Conservation (phyloP, 2,329 filamentous ascomycete species). For the Fusarium sp. region DNA sequence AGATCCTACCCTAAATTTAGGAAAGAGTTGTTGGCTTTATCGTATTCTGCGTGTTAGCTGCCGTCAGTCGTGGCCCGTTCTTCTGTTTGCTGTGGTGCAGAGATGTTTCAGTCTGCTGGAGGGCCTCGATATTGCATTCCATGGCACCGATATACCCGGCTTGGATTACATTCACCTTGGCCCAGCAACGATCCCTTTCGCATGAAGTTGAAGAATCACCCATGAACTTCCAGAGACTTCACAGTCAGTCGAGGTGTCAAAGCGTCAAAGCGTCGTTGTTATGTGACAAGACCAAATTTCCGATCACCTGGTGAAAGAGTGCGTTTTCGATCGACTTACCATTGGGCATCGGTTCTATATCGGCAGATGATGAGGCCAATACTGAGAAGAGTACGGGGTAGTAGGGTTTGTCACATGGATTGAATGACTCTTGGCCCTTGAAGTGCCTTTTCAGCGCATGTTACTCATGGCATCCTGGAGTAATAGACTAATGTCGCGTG, state of each 20-base stretch:
- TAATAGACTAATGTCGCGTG: neutral
- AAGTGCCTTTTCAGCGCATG: neutral
- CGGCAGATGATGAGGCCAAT: neutral
- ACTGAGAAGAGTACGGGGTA: neutral
- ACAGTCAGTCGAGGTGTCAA: neutral
- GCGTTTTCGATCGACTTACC: neutral
- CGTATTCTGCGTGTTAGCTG: neutral
- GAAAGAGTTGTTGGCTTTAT: neutral
- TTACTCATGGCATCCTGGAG: neutral
- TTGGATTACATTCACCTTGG: neutral
- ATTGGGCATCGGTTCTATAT: neutral
- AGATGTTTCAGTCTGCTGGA: slow-evolving; percentile 29
- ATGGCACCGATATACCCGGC: neutral
- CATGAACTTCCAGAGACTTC: neutral
- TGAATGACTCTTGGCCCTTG: neutral
- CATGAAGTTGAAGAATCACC: neutral
- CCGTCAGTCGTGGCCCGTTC: neutral
- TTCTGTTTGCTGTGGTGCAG: slow-evolving; percentile 12
- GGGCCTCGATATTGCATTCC: slow-evolving; percentile 28
- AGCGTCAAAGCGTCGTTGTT: slow-evolving; percentile 1
- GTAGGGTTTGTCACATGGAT: neutral
- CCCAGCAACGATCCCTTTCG: slow-evolving; percentile 12
- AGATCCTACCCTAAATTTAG: neutral
- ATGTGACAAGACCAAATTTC: slow-evolving; percentile 2
- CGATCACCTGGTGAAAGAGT: neutral